These are phyloP conservation scores for Henckelia pumila DNA, from an alignment of 257 asterid species.

Conservation along the genomic window DNA sequence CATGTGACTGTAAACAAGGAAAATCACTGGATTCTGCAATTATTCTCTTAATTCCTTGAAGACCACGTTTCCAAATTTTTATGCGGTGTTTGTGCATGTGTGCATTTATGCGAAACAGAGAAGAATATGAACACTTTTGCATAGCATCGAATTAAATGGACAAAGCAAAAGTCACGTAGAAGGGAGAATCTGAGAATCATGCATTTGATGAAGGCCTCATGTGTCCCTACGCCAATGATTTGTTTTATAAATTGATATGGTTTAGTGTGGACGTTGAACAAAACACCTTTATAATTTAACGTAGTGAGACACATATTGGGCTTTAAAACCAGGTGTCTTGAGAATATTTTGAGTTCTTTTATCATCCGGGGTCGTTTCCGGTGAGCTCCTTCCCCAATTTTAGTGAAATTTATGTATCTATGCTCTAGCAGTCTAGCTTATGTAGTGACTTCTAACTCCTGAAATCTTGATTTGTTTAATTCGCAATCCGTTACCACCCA, in stretches of 20 bases:
- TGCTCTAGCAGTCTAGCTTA: background rate
- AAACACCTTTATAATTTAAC: too few relatives aligned
- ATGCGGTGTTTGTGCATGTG: background rate
- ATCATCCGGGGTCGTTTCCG: background rate
- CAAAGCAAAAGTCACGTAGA: too few relatives aligned
- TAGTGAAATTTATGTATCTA: background rate
- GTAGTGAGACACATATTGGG: background rate
- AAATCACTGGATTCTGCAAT: slow-evolving; percentile 14
- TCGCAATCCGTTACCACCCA: background rate
- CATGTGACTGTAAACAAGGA: background rate
- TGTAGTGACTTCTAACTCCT: background rate
- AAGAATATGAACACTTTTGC: slow-evolving; percentile 4
- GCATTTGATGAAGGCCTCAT: background rate
- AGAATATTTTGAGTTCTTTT: background rate
- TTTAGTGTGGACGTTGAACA: background rate
- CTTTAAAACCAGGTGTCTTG: background rate
- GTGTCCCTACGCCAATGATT: background rate
- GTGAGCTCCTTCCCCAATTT: slow-evolving; percentile 16
- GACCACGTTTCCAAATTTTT: background rate
- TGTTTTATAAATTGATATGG: background rate
- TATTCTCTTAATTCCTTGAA: slow-evolving; percentile 14
- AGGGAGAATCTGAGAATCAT: too few relatives aligned
- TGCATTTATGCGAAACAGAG: background rate
- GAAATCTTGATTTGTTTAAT: background rate
- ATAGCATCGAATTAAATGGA: slow-evolving; percentile 3